Base-by-base conservation (phyloP, 1,284 basidiomycete species). In the Naganishia cerealis region DNA sequence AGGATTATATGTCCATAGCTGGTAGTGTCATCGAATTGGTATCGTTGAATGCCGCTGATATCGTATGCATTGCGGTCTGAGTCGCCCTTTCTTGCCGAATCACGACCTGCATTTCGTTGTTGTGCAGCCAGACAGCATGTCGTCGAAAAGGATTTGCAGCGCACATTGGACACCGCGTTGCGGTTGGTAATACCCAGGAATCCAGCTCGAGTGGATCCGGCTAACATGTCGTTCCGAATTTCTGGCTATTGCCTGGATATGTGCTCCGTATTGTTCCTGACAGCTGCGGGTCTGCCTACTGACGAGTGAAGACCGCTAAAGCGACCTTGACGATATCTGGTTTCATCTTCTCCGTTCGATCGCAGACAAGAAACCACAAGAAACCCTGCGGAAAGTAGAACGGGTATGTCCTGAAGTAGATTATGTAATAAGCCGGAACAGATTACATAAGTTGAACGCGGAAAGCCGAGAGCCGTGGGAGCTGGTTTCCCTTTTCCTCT, bases 1-100 rank as follows among this genome's bases (percentile, higher is more conserved):
- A 92, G 80, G 70, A 87, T 83, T 36, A 87, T 73, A 80, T 91
- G 89, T 9, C 88, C 90, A 40, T 83, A 82, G 33, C 87, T 83
- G 9, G 87, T 85, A 46, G 87, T 83, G 72, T 81, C 80, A 65
- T 82, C 79, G 75, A 91, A 91, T 36, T 83, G 81, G 71, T 82
- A 85, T 59, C 81, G 48, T 67, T 83, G 81, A 21, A 79, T 71
- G 36, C 77, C 55, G 15, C 75, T 73, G 24, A 80, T 66, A 46
- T 78, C 75, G 55, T 77, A 79, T 33, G 76, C 74, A 18, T 79
- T 71, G 57, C 48, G 61, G 26, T 63, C 48, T 12, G 36, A 29
- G 55, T 56, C 54, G 18, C 57, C 46, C 40, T 43, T 48, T 46
- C 54, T 46, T 33, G 48, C 24, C 46, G 42, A 26, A 38, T 66